These are phyloP conservation scores for Aspergillus sp. DNA, from an alignment of 2,329 filamentous ascomycete genomes.

Conservation along the genomic window DNA sequence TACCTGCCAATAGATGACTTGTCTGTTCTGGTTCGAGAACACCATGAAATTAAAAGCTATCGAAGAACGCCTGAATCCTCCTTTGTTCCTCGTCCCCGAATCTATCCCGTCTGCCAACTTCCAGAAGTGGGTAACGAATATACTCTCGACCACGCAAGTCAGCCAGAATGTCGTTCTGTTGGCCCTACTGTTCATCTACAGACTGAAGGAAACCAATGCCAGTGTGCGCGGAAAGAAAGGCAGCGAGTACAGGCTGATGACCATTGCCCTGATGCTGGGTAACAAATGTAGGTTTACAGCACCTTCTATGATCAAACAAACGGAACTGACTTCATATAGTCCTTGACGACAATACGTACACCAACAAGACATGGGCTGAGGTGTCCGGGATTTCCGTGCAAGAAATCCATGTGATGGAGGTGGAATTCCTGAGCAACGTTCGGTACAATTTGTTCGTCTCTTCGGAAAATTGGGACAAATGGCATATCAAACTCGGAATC, in stretches of 20 bases:
- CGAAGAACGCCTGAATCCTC: slow-evolving; percentile 55
- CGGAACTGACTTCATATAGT: slow-evolving; percentile 55
- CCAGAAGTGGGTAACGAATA: slow-evolving; percentile 88
- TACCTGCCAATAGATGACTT: slow-evolving; percentile 68
- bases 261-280: slow-evolving; percentile 93
- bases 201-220: slow-evolving; percentile 86
- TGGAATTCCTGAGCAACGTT: slow-evolving; percentile 99
- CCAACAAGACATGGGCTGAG: slow-evolving; percentile 99
- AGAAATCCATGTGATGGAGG: slow-evolving; percentile 98
- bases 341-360: slow-evolving; percentile 97
- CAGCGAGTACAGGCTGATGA: slow-evolving; percentile 89
- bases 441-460: slow-evolving; percentile 89
- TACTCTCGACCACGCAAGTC: slow-evolving; percentile 91
- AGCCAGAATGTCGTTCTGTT: slow-evolving; percentile 92
- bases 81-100: slow-evolving; percentile 62
- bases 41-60: slow-evolving; percentile 75
- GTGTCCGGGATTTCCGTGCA: slow-evolving; percentile 91
- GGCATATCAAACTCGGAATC: slow-evolving; percentile 78
- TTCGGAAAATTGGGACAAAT: slow-evolving; percentile 79
- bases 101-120: slow-evolving; percentile 78
- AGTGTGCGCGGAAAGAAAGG: slow-evolving; percentile 86
- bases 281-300: slow-evolving; percentile 73
- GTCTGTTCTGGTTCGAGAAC: slow-evolving; percentile 96
- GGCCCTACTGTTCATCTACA: slow-evolving; percentile 87
- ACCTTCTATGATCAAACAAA: not conserved